These are phyloP conservation scores for Hortiboletus flavorubellus DNA, from an alignment of 768 basidiomycete genomes.

Conservation along the genomic window DNA sequence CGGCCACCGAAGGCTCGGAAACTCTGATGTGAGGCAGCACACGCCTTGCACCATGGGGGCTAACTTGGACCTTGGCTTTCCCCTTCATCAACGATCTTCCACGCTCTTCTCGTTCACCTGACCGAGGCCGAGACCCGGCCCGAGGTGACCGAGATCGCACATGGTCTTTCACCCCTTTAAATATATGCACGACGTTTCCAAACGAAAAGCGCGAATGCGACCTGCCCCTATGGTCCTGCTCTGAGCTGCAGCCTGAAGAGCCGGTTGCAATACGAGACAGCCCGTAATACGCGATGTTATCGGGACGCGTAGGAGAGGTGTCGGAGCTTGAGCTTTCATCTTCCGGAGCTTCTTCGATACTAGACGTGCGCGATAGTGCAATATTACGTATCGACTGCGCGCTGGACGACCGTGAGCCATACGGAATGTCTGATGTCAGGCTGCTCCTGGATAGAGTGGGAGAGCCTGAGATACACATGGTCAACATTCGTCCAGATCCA, in stretches of 20 bases:
- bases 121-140: constrained; percentile 3
- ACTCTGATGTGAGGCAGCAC: constrained; percentile 29
- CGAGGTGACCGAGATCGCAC: constrained; percentile 49
- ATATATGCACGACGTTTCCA: constrained; percentile 46
- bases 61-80: constrained; percentile 28
- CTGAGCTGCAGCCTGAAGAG: constrained; percentile 15
- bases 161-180: constrained; percentile 42
- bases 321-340: constrained; percentile 21
- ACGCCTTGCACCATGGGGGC: not conserved
- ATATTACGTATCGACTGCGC: constrained; percentile 1
- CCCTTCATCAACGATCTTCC: constrained; percentile 31
- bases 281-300: constrained; percentile 13
- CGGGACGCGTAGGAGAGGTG: not conserved
- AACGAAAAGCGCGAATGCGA: constrained; percentile 51
- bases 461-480: constrained; percentile 7
- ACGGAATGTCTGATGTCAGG: not conserved
- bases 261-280: constrained; percentile 11
- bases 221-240: constrained; percentile 31
- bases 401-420: constrained; percentile 11
- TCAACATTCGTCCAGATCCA: not conserved
- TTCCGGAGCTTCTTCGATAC: constrained; percentile 41
- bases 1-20: constrained; percentile 25
- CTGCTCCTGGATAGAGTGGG: not conserved
- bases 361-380: constrained; percentile 38
- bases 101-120: constrained; percentile 14